Percentiles rank a stretch among this genome's conserved stretches.
These are phyloP conservation scores for Aspergillus sp. DNA, from an alignment of 2,329 filamentous ascomycete genomes.

Conservation along the genomic window DNA sequence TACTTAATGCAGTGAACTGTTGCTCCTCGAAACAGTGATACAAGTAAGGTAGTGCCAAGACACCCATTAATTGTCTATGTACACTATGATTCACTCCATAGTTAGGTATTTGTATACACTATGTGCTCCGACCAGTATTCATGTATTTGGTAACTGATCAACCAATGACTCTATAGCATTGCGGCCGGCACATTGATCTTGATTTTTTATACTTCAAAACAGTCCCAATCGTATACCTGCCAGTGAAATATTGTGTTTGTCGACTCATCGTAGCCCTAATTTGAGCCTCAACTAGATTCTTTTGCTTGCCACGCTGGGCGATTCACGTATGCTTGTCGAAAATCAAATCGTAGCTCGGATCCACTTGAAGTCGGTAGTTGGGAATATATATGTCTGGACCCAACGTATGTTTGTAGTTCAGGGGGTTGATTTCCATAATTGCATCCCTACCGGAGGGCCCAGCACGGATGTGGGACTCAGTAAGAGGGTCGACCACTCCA, in stretches of 20 bases:
- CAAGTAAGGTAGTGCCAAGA: too few species aligned
- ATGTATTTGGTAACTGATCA: not conserved
- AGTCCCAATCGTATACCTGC: not conserved
- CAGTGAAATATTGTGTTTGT: not conserved
- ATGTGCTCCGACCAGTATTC: too few species aligned
- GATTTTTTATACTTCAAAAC: not conserved
- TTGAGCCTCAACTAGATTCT: not conserved
- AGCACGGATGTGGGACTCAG: not conserved
- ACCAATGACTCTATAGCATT: not conserved
- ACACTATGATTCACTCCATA: not conserved
- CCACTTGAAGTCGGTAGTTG: not conserved
- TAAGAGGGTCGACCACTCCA: not conserved
- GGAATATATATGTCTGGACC: not conserved
- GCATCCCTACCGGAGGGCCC: not conserved
- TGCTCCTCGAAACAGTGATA: too few species aligned
- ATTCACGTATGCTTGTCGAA: not conserved
- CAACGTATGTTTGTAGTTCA: not conserved
- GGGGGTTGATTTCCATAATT: not conserved
- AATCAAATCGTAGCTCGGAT: not conserved
- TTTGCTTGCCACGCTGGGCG: not conserved
- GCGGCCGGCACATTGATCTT: not conserved
- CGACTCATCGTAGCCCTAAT: not conserved
- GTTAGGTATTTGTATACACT: not conserved
- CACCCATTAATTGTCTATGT: not conserved
- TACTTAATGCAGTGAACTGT: not conserved